phyloP scores from a whole-genome alignment of 169 alveolate genomes.

The Amoebophrya sp. region DNA sequence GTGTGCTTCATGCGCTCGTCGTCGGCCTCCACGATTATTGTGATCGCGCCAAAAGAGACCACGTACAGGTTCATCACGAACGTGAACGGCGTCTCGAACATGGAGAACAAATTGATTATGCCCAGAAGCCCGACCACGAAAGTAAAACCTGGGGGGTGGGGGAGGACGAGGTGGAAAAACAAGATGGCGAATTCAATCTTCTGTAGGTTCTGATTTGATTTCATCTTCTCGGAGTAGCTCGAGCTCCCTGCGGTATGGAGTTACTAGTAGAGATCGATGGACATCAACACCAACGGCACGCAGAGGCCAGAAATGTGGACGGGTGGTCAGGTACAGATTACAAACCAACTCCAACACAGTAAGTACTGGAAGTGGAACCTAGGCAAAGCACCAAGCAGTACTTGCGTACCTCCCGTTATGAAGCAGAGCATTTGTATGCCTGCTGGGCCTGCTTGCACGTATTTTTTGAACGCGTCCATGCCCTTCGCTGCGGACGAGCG shows the following conservation, averaged over 20 bases:
- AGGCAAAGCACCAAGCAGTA: neutral
- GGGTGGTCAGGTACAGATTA: too few relatives aligned
- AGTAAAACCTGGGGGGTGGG: neutral
- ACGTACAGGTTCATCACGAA: neutral
- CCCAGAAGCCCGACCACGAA: neutral
- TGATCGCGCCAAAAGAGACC: neutral
- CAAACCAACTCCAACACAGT: too few relatives aligned
- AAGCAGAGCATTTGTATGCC: neutral
- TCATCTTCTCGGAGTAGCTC: too few relatives aligned
- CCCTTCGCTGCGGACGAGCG: neutral
- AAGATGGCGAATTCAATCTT: too few relatives aligned
- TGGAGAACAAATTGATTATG: neutral
- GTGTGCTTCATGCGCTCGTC: neutral
- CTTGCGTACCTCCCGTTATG: neutral
- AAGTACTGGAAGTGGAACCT: neutral
- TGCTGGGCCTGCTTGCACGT: neutral
- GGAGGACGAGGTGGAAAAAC: too few relatives aligned
- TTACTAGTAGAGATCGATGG: too few relatives aligned
- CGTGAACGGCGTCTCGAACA: neutral
- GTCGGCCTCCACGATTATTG: neutral
- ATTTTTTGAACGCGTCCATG: neutral
- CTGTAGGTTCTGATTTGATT: too few relatives aligned
- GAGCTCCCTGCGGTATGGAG: too few relatives aligned
- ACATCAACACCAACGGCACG: too few relatives aligned
- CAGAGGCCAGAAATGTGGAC: too few relatives aligned